Evolutionary conservation across 2,329 filamentous ascomycete genomes (phyloP).

Genomic region (Pseudogymnoascus sp.): DNA sequence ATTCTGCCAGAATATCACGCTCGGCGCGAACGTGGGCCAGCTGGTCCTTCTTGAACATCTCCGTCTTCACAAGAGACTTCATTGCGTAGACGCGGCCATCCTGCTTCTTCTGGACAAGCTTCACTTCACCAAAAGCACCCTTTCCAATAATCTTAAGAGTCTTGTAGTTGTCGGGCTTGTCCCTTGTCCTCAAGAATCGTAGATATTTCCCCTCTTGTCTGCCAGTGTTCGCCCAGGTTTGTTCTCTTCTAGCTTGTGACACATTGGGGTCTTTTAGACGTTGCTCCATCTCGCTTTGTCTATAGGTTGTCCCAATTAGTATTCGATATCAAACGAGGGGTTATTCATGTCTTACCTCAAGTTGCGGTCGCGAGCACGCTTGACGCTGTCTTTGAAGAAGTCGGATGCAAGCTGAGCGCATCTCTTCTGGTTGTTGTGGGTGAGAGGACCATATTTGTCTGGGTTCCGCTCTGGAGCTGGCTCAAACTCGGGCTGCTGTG

Average conservation of each 20-base stretch:
- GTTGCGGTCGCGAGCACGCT: slow-evolving; percentile 89
- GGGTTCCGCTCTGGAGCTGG: slow-evolving; percentile 79
- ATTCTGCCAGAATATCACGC: slow-evolving; percentile 94
- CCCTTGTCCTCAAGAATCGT: slow-evolving; percentile 86
- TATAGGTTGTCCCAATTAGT: slow-evolving; percentile 31
- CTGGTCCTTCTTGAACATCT: slow-evolving; percentile 99
- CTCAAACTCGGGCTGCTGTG: slow-evolving; percentile 61
- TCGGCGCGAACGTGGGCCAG: slow-evolving; percentile 94
- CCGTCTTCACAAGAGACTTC: slow-evolving; percentile 96
- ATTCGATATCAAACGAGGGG: not conserved
- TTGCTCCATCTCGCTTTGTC: slow-evolving; percentile 86
- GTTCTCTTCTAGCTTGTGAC: slow-evolving; percentile 67
- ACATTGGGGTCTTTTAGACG: slow-evolving; percentile 72
- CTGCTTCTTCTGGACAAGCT: slow-evolving; percentile 90
- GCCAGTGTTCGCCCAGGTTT: slow-evolving; percentile 76
- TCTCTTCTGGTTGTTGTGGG: slow-evolving; percentile 64
- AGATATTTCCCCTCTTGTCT: slow-evolving; percentile 88
- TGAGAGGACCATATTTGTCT: slow-evolving; percentile 61
- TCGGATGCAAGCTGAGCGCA: slow-evolving; percentile 67
- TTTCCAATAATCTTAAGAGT: slow-evolving; percentile 98
- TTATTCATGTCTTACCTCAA: slow-evolving; percentile 57
- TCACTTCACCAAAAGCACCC: slow-evolving; percentile 96
- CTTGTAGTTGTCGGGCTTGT: slow-evolving; percentile 88
- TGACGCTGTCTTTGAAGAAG: slow-evolving; percentile 98
- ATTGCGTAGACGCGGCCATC: slow-evolving; percentile 97